Evolutionary conservation across 805 yeast species (phyloP), one percentile per base, ranked within the genome.

Genomic region (Ascoidea rubescens): DNA sequence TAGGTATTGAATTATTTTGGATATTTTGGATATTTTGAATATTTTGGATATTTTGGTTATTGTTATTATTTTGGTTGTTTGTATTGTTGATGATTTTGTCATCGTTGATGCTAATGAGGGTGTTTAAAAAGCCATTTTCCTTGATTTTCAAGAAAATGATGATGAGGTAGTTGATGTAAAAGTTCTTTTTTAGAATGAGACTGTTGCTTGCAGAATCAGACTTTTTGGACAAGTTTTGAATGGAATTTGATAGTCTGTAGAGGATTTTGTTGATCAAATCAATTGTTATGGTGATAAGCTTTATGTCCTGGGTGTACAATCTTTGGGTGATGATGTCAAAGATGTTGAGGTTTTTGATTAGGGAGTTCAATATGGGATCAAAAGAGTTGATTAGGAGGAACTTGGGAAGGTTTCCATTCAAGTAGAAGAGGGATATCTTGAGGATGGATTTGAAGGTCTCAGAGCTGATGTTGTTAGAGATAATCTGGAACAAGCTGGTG

Each of bases 371-470:
- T 21, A 53, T 8, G 59, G 55, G 52, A 57, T 56, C 37, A 58
- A 47, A 31, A 58, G 46, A 1, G 59, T 56, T 1, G 57, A 53
- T 5, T 56, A 53, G 46, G 53, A 58, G 16, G 7, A 51, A 43
- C 7, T 55, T 54, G 10, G 54, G 31, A 45, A 62, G 63, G 31
- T 51, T 48, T 3, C 66, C 66, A 16, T 54, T 59, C 12, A 60
- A 45, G 17, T 57, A 52, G 31, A 53, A 46, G 10, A 56, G 54
- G 12, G 62, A 31, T 46, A 76, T 69, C 53, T 71, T 71, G 51
- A 76, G 57, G 28, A 74, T 70, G 5, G 77, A 70, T 55, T 71
- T 69, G 56, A 73, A 71, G 1, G 77, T 72, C 49, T 72, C 74
- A 4, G 69, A 62, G 4, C 73, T 66, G 67, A 72, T 70, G 47